phyloP scores from a whole-genome alignment of 495 filamentous ascomycete species.

The Talaromyces proteolyticus region DNA sequence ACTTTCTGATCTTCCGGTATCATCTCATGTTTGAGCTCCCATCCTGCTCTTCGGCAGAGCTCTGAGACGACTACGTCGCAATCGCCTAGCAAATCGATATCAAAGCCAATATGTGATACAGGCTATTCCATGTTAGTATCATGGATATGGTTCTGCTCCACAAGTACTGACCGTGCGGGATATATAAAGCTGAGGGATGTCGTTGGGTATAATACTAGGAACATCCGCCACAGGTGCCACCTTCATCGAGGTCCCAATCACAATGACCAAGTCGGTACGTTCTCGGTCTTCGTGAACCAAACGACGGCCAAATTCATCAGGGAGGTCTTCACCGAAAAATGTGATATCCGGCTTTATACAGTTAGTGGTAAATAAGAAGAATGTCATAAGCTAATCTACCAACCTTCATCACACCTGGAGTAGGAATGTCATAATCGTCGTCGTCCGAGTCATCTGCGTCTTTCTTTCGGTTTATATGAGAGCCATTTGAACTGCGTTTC shows the following conservation, averaged over 20 bases:
- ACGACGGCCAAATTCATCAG: constrained; percentile 75
- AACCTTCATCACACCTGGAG: constrained; percentile 88
- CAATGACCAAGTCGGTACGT: constrained; percentile 83
- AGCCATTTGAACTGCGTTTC: constrained; percentile 63
- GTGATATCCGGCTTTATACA: constrained; percentile 74
- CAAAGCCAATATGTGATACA: constrained; percentile 85
- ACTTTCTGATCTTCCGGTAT: constrained; percentile 62
- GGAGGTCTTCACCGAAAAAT: constrained; percentile 77
- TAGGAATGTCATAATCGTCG: constrained; percentile 63
- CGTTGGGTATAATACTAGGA: constrained; percentile 66
- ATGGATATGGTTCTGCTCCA: neutral
- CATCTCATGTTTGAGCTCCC: constrained; percentile 89
- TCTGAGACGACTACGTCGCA: constrained; percentile 90
- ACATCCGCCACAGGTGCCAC: constrained; percentile 94
- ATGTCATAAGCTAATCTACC: constrained; percentile 1
- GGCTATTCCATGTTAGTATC: constrained; percentile 40
- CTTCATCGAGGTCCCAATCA: constrained; percentile 95
- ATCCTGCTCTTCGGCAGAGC: constrained; percentile 77
- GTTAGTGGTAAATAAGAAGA: neutral
- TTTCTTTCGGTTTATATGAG: constrained; percentile 44
- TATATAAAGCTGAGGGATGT: constrained; percentile 92
- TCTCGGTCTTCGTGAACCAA: constrained; percentile 74
- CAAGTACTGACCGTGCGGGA: constrained; percentile 59
- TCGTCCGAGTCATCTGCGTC: constrained; percentile 63
- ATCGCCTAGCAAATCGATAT: constrained; percentile 89